Conservation (phyloP, 495 filamentous ascomycete genomes). For the Cryomyces minteri region DNA sequence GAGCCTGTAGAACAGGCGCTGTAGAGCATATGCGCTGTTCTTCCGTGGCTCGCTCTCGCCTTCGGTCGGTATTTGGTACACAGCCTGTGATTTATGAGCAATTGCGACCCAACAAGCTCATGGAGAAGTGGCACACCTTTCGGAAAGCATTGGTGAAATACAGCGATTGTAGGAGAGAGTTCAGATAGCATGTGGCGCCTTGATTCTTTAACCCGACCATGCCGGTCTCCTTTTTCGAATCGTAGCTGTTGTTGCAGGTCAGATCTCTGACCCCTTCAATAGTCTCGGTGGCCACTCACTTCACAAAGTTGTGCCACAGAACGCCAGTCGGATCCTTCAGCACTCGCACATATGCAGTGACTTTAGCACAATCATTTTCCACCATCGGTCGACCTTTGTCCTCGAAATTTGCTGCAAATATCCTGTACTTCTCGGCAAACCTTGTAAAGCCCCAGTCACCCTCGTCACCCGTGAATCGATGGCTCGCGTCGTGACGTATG, state of each 20-base stretch:
- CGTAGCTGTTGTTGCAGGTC: constrained; percentile 38
- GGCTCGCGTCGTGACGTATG: constrained; percentile 50
- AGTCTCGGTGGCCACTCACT: constrained; percentile 27
- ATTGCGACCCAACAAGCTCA: neutral
- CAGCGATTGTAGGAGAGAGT: constrained; percentile 88
- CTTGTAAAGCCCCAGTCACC: constrained; percentile 98
- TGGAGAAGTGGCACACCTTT: constrained; percentile 37
- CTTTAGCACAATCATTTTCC: constrained; percentile 67
- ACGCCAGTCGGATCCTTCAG: constrained; percentile 96
- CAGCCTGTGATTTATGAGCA: constrained; percentile 38
- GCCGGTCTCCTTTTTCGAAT: constrained; percentile 96
- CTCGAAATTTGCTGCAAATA: constrained; percentile 59
- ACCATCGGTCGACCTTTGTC: constrained; percentile 55
- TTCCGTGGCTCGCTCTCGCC: constrained; percentile 48
- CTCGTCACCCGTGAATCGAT: constrained; percentile 88
- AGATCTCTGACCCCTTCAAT: neutral
- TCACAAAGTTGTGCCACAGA: constrained; percentile 96
- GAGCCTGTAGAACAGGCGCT: constrained; percentile 84
- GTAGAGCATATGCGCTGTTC: constrained; percentile 86
- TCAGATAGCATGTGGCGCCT: constrained; percentile 95
- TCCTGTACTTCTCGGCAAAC: constrained; percentile 67
- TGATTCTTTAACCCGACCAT: constrained; percentile 96
- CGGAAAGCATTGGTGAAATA: constrained; percentile 97
- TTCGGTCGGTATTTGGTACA: constrained; percentile 89
- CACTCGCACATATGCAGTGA: constrained; percentile 85